phyloP scores from a whole-genome alignment of 345 rosid genomes.

The Melastoma malabathricum region DNA sequence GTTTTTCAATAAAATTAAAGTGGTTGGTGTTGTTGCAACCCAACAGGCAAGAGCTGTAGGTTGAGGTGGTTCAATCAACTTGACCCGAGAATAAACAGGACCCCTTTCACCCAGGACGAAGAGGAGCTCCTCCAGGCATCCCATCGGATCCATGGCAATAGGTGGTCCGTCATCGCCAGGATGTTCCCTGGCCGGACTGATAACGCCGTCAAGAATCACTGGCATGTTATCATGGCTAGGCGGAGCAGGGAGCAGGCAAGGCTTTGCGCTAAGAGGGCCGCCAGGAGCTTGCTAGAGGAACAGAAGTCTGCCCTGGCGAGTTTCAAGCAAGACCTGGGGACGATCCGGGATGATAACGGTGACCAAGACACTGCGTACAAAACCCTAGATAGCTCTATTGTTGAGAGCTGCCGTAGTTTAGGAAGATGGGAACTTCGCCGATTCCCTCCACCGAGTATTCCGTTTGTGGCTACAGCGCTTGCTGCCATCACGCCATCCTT shows the following conservation, averaged over 20 bases:
- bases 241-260: conserved; percentile 39
- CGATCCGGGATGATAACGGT: not conserved
- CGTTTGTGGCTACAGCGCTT: no score
- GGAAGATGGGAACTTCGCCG: no score
- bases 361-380: no score
- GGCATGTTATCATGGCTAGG: conserved; percentile 95
- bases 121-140: conserved; percentile 68
- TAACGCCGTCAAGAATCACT: conserved; percentile 94
- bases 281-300: conserved; percentile 9
- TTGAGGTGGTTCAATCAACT: conserved; percentile 93
- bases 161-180: conserved; percentile 80
- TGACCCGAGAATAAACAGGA: conserved; percentile 80
- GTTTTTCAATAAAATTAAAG: no score
- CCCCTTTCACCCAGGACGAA: conserved; percentile 84
- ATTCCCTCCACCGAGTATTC: no score
- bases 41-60: conserved; percentile 80
- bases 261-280: conserved; percentile 19
- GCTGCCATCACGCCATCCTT: no score
- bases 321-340: conserved; percentile 1
- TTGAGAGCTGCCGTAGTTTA: no score
- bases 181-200: conserved; percentile 86
- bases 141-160: conserved; percentile 77
- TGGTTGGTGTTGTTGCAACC: no score
- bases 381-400: no score
- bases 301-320: conserved; percentile 1